A percentile compares a stretch with the other conserved stretches of the same genome.
Conservation (phyloP, 495 filamentous ascomycete species). For the Astrocystis sublimbata region DNA sequence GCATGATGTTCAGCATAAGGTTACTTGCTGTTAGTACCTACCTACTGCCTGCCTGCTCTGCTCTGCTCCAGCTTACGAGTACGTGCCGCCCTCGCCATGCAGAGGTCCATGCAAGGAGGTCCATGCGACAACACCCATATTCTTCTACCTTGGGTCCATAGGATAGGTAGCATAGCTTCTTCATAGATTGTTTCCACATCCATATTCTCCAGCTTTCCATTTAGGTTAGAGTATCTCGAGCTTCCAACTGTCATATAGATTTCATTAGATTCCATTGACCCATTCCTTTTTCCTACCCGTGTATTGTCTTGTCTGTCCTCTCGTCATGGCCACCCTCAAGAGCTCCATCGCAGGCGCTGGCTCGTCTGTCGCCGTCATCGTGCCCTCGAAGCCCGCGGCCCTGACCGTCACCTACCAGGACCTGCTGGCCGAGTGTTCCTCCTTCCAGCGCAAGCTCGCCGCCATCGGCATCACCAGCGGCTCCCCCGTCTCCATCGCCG, state of each 20-base stretch:
- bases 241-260: neutral
- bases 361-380: slow-evolving; percentile 60
- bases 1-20: slow-evolving; percentile 1
- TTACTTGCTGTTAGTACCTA: neutral
- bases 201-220: neutral
- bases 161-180: too few relatives aligned
- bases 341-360: slow-evolving; percentile 43
- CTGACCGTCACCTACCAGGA: slow-evolving; percentile 64
- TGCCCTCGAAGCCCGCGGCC: slow-evolving; percentile 60
- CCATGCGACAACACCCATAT: too few relatives aligned
- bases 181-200: neutral
- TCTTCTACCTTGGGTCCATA: too few relatives aligned
- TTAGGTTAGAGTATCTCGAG: neutral
- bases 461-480: slow-evolving; percentile 63
- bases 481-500: slow-evolving; percentile 71
- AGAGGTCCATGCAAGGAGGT: too few relatives aligned
- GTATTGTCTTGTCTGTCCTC: neutral
- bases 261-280: neutral
- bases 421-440: slow-evolving; percentile 59
- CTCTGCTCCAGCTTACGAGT: too few relatives aligned
- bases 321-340: slow-evolving; percentile 43
- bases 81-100: too few relatives aligned
- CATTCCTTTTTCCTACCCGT: neutral
- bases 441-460: slow-evolving; percentile 73
- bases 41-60: too few relatives aligned